Evolutionary conservation across 202 grass and related monocot genomes (phyloP).

Genomic region (Tripidium arundinaceum): DNA sequence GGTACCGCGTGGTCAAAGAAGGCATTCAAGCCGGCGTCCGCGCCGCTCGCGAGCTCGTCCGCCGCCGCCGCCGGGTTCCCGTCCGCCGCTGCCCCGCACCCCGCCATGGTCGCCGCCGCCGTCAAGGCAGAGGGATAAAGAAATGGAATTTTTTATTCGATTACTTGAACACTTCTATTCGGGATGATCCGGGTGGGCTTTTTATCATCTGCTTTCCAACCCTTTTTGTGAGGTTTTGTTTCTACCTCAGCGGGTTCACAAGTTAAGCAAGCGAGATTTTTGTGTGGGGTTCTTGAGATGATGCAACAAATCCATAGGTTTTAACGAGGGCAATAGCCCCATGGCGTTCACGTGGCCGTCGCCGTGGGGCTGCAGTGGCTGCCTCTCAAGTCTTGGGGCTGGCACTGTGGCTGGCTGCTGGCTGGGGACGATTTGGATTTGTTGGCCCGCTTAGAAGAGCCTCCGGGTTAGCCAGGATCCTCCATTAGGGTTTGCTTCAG

Average conservation of each 20-base stretch:
- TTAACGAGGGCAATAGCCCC: conserved; percentile 49
- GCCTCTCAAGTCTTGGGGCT: too few relatives aligned
- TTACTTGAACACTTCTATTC: conserved; percentile 25
- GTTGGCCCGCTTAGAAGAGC: too few relatives aligned
- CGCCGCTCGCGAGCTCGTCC: conserved; percentile 36
- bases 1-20: conserved; percentile 51
- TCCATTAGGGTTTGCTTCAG: too few relatives aligned
- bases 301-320: conserved; percentile 45
- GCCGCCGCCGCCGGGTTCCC: conserved; percentile 27
- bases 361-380: too few relatives aligned
- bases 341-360: conserved; percentile 55
- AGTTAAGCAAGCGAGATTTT: conserved; percentile 24
- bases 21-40: conserved; percentile 41
- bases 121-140: conserved; percentile 30
- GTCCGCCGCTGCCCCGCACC: conserved; percentile 1
- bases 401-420: too few relatives aligned
- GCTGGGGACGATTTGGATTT: too few relatives aligned
- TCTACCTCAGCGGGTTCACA: conserved; percentile 23
- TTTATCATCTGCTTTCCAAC: conserved; percentile 27
- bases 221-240: conserved; percentile 30
- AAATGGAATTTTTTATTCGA: conserved; percentile 36
- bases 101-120: conserved; percentile 32
- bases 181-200: conserved; percentile 32
- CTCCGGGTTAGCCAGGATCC: too few relatives aligned
- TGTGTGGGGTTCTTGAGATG: conserved; percentile 37